These are phyloP conservation scores for Stephania cephalantha DNA, from an alignment of 164 flowering plant genomes.

Conservation along the genomic window DNA sequence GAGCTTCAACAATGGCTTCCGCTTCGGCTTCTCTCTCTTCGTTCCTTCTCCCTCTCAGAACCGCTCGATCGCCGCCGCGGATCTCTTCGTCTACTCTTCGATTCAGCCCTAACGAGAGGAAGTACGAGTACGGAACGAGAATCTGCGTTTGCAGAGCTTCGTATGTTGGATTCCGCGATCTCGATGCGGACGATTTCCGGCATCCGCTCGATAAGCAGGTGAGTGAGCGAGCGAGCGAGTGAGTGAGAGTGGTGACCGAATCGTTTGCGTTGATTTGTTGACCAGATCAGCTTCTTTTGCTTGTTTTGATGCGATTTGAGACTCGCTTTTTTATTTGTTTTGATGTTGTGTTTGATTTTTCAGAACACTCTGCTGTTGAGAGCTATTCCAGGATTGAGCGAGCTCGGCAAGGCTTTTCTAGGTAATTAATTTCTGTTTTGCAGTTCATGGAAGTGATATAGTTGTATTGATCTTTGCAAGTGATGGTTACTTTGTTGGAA, in stretches of 20 bases:
- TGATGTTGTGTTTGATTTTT: neutral
- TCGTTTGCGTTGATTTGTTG: neutral
- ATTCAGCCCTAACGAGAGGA: conserved; percentile 5
- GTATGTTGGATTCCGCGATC: conserved; percentile 25
- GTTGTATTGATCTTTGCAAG: no score
- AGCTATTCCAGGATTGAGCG: conserved; percentile 32
- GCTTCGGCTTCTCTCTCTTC: conserved; percentile 16
- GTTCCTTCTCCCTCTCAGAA: conserved; percentile 4
- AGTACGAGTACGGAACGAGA: conserved; percentile 3
- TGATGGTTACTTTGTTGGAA: neutral
- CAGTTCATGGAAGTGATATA: neutral
- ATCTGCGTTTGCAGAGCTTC: conserved; percentile 13
- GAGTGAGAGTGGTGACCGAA: no score
- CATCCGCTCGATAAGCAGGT: conserved; percentile 38
- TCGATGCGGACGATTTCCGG: conserved; percentile 32
- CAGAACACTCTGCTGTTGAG: conserved; percentile 33
- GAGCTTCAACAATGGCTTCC: conserved; percentile 21
- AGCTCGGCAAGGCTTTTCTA: conserved; percentile 26
- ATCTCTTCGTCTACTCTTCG: conserved; percentile 2
- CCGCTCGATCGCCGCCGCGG: neutral
- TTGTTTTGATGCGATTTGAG: neutral
- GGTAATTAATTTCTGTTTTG: conserved; percentile 15
- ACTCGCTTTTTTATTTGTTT: neutral
- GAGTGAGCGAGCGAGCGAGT: no score
- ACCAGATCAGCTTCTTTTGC: neutral